Evolutionary conservation across 176 grass and related monocot species (phyloP).

Genomic region (Bothriochloa decipiens): DNA sequence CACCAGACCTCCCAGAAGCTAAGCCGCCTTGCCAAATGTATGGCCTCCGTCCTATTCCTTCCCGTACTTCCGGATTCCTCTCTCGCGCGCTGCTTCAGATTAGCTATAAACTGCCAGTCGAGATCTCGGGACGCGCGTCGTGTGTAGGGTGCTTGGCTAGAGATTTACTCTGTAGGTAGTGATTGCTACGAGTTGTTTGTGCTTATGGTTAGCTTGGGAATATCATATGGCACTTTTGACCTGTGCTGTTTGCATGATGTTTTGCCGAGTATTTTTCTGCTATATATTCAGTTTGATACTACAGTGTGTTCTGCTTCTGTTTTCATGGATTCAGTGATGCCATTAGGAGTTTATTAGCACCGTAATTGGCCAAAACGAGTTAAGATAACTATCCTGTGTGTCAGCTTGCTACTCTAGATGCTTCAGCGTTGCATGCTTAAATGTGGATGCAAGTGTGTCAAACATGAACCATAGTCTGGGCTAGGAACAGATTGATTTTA

Average conservation of each 20-base stretch:
- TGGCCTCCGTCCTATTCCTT: neutral
- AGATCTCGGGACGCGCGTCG: neutral
- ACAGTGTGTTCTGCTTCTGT: neutral
- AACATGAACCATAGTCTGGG: neutral
- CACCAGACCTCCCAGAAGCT: constrained; percentile 96
- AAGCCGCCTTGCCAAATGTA: constrained; percentile 81
- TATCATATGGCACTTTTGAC: no score
- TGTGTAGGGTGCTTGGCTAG: neutral
- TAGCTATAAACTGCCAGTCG: neutral
- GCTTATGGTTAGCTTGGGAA: neutral
- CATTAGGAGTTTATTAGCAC: neutral
- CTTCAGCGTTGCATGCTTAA: neutral
- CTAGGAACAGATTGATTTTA: neutral
- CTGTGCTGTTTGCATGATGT: neutral
- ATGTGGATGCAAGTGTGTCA: neutral
- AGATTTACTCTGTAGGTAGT: neutral
- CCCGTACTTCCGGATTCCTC: neutral
- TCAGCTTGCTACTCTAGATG: neutral
- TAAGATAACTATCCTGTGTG: neutral
- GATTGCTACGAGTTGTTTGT: neutral
- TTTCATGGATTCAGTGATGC: neutral
- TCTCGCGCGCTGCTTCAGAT: neutral
- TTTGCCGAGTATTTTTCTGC: neutral
- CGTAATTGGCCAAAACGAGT: neutral
- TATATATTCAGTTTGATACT: neutral